A percentile compares a stretch with the other conserved stretches of the same genome.
These are phyloP conservation scores for Anthracocystis panici-leucophaei DNA, from an alignment of 1,284 basidiomycete genomes.

Conservation along the genomic window DNA sequence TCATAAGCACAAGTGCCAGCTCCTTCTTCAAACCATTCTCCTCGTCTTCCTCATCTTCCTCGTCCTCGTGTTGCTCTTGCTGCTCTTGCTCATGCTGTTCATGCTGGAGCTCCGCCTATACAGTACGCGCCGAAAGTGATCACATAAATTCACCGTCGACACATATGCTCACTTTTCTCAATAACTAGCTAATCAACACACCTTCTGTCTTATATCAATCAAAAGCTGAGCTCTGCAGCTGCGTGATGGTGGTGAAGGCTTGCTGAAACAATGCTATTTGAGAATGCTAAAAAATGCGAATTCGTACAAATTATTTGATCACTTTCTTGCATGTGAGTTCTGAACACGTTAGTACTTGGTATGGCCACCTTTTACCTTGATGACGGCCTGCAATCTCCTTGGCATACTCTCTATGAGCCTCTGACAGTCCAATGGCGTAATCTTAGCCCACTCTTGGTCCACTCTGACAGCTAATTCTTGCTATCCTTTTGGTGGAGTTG, in stretches of 20 bases:
- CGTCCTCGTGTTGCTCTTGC: no score
- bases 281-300: background rate
- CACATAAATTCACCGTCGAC: background rate
- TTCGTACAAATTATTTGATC: background rate
- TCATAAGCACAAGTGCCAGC: no score
- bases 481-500: background rate
- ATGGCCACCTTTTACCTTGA: slow-evolving; percentile 24
- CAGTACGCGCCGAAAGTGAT: slow-evolving; percentile 14
- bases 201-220: background rate
- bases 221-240: background rate
- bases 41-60: no score
- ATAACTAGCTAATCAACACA: background rate
- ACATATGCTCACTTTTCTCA: background rate
- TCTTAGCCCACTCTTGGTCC: slow-evolving; percentile 8
- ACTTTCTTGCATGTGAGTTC: background rate
- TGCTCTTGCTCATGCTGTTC: no score
- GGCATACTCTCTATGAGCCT: slow-evolving; percentile 28
- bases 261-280: background rate
- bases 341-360: slow-evolving; percentile 16
- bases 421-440: background rate
- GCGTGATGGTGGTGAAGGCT: background rate
- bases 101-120: no score
- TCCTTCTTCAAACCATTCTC: no score
- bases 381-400: slow-evolving; percentile 15
- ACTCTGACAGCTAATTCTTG: slow-evolving; percentile 2